Conservation (phyloP, 495 filamentous ascomycete genomes). For the Aspergillus sparsus region DNA sequence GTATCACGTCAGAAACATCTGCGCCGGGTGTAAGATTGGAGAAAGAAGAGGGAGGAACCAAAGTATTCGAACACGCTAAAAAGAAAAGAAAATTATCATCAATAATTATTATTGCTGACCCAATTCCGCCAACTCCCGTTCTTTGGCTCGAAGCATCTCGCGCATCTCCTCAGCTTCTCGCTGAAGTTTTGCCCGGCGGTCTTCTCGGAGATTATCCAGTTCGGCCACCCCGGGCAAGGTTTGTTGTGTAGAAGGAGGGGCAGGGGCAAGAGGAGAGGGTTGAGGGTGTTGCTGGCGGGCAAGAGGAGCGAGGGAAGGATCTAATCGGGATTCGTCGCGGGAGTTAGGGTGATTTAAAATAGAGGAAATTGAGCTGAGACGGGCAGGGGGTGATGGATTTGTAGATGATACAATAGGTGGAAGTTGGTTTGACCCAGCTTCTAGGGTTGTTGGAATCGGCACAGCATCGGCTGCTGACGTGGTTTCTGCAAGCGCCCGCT, state of each 20-base stretch:
- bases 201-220: conserved; percentile 56
- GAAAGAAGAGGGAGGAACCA: conserved; percentile 11
- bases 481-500: conserved; percentile 46
- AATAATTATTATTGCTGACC: conserved; percentile 31
- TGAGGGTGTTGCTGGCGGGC: conserved; percentile 32
- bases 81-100: neutral
- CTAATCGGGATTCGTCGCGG: conserved; percentile 50
- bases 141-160: conserved; percentile 70
- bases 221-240: conserved; percentile 46
- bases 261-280: conserved; percentile 28
- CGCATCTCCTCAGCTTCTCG: conserved; percentile 77
- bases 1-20: conserved; percentile 27
- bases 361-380: conserved; percentile 77
- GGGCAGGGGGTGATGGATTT: conserved; percentile 46
- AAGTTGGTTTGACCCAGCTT: conserved; percentile 46
- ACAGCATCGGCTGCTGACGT: conserved; percentile 29
- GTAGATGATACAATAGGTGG: conserved; percentile 47
- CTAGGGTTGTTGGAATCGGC: conserved; percentile 35
- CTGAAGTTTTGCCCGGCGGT: conserved; percentile 65
- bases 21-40: conserved; percentile 25
- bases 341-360: conserved; percentile 63
- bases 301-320: conserved; percentile 46
- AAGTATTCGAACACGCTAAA: neutral
- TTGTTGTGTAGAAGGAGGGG: conserved; percentile 27
- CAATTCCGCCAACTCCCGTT: conserved; percentile 75